Base-by-base conservation (phyloP, 1,139 yeast genomes). In the Saccharomyces pastorianus region DNA sequence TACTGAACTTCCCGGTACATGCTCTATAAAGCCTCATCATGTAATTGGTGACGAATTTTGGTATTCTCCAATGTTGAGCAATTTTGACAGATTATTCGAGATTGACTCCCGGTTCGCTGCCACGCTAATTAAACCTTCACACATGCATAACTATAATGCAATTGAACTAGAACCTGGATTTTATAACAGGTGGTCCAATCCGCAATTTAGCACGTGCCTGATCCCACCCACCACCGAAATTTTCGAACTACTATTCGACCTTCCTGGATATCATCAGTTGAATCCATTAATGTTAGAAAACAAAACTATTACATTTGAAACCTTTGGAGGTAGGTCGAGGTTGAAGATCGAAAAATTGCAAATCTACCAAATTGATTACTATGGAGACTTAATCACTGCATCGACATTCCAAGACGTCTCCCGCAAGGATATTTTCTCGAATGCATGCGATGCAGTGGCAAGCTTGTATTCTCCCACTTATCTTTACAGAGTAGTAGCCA, bases 71-170 rank as follows among this genome's bases (percentile, higher is more conserved):
- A 69, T 41, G 9, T 72, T 74, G 58, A 76, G 76, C 56, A 59
- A 64, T 3, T 73, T 75, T 73, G 65, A 66, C 47, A 64, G 68
- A 34, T 61, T 79, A 2, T 81, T 79, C 58, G 71, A 70, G 42
- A 65, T 78, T 1, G 82, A 81, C 58, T 54, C 63, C 47, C 58
- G 63, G 11, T 79, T 67, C 62, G 51, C 54, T 7, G 54, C 63
- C 2, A 71, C 78, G 1, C 66, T 81, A 14, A 60, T 67, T 1
- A 66, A 70, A 53, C 84, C 84, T 1, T n/a, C 51, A 2, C 57
- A 63, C 55, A 51, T 63, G 50, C 26, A 49, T 7, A 44, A 53
- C n/a, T 48, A 50, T 26, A n/a, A 34, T 9, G 56, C 62, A 1
- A 58, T 66, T 6, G 67, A 64, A 53, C 50, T 61, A 5, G 57